Evolutionary conservation across 2,329 filamentous ascomycete genomes (phyloP), one percentile per base, ranked within the genome.

Genomic region (Gaeumannomyces sp.): DNA sequence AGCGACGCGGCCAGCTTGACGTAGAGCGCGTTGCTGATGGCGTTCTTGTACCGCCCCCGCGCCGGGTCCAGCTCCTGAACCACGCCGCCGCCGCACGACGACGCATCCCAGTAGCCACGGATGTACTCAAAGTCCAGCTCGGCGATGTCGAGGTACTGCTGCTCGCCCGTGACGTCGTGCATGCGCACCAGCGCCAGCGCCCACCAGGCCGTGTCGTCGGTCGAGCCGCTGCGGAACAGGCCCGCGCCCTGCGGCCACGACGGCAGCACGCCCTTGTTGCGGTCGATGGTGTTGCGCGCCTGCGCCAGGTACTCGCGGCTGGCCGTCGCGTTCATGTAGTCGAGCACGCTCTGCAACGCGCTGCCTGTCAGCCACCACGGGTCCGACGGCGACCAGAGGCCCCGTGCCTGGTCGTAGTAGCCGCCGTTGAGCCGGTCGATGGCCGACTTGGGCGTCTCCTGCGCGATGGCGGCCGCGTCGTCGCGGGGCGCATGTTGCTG

Each of bases 181-280:
- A 82, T 76, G 29, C 81, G 79, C 64, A 88, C 82, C 78, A 85
- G 81, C 25, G 78, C 85, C 65, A 88, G 77, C 13, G 81, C 84
- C 85, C 85, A 88, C 85, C 85, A 88, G n/a, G 83, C 80, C 70
- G 85, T 82, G 69, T 88, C 85, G 67, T 88, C 85, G 68, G 77
- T 78, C 63, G 73, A 75, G 63, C 77, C 75, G 25, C 73, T 76
- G 56, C 76, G 75, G 68, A 79, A 79, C 56, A 74, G 69, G 27
- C 77, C 77, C 19, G 68, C 72, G 22, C 76, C 76, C 56, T 75
- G 68, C 0, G 76, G 74, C 74, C 75, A 77, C 72, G 74, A 75
- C 0, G 66, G 59, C 5, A 78, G 65, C 2, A 75, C 73, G 7
- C 66, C 71, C 13, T 72, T 69, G 64, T 78, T 76, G n/a, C 66